Percentiles rank a stretch among this genome's conserved stretches.
These are phyloP conservation scores for Arthrobotrys conoides DNA, from an alignment of 2,329 filamentous ascomycete species.

Conservation along the genomic window DNA sequence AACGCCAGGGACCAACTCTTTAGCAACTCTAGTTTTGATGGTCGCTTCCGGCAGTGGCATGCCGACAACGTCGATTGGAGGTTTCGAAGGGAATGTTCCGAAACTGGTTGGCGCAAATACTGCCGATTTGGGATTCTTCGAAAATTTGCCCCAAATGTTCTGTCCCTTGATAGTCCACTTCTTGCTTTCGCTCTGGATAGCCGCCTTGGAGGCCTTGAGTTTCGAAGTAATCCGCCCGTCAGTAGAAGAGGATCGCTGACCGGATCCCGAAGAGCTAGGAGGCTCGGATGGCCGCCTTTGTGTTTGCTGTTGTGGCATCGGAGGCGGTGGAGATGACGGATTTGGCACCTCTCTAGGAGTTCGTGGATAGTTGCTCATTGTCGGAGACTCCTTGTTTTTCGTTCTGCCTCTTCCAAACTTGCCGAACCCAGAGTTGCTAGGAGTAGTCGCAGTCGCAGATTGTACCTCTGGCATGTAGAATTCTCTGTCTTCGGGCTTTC, in stretches of 20 bases:
- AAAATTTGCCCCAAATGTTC: constrained; percentile 57
- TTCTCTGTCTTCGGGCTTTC: constrained; percentile 48
- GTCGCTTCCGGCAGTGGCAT: constrained; percentile 64
- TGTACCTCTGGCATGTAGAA: constrained; percentile 38
- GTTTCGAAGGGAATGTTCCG: constrained; percentile 51
- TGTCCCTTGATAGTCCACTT: constrained; percentile 53
- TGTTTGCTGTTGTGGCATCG: constrained; percentile 29
- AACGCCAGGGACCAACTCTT: constrained; percentile 62
- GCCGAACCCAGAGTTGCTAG: constrained; percentile 40
- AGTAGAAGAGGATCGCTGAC: constrained; percentile 47
- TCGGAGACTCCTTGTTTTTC: constrained; percentile 53
- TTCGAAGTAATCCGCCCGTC: constrained; percentile 56
- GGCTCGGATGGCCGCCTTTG: constrained; percentile 46
- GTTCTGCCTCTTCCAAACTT: constrained; percentile 56
- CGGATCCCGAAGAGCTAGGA: constrained; percentile 41
- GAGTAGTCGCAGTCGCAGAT: constrained; percentile 47
- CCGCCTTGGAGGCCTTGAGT: constrained; percentile 57
- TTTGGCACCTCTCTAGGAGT: constrained; percentile 35
- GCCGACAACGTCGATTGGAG: constrained; percentile 63
- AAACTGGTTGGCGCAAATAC: constrained; percentile 49
- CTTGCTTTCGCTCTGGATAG: constrained; percentile 40
- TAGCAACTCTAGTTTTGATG: constrained; percentile 63
- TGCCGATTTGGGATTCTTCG: constrained; percentile 59
- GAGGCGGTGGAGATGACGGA: constrained; percentile 45
- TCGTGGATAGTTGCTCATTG: constrained; percentile 17